Percentiles rank a stretch among this genome's conserved stretches.
Conservation (phyloP, 192 early-diverging fungal species). For the Phlyctochytrium planicorne region DNA sequence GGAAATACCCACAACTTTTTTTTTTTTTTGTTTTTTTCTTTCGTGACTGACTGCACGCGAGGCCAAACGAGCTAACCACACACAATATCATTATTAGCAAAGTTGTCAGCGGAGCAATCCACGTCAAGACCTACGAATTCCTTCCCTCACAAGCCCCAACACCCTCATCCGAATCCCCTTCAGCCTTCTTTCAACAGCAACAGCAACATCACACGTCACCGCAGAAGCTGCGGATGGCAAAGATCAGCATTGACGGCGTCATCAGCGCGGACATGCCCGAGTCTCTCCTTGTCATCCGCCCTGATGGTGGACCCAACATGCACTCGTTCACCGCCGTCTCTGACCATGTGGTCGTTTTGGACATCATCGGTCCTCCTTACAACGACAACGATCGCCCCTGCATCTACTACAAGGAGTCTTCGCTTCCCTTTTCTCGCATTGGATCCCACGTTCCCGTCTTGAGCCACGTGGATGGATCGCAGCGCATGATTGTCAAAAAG, state of each 20-base stretch:
- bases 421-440: background rate
- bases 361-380: slow-evolving; percentile 54
- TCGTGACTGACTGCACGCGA: background rate
- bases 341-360: slow-evolving; percentile 43
- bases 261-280: slow-evolving; percentile 22
- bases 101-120: slow-evolving; percentile 31
- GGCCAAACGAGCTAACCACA: background rate
- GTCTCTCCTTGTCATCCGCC: slow-evolving; percentile 35
- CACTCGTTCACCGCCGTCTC: slow-evolving; percentile 44
- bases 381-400: slow-evolving; percentile 41
- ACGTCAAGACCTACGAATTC: slow-evolving; percentile 34
- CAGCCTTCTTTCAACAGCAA: background rate
- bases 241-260: slow-evolving; percentile 18
- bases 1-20: too few relatives aligned
- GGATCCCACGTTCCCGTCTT: background rate
- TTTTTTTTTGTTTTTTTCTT: background rate
- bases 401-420: slow-evolving; percentile 33
- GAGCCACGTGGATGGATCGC: background rate
- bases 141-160: background rate
- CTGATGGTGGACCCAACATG: slow-evolving; percentile 22
- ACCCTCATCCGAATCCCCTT: background rate
- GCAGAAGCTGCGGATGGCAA: background rate
- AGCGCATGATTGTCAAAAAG: background rate
- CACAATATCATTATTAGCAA: slow-evolving; percentile 14
- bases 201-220: background rate